A percentile compares a stretch with the other conserved stretches of the same genome.
Conservation (phyloP, 2,329 filamentous ascomycete genomes). For the Stachybotrys chlorohalonatus region DNA sequence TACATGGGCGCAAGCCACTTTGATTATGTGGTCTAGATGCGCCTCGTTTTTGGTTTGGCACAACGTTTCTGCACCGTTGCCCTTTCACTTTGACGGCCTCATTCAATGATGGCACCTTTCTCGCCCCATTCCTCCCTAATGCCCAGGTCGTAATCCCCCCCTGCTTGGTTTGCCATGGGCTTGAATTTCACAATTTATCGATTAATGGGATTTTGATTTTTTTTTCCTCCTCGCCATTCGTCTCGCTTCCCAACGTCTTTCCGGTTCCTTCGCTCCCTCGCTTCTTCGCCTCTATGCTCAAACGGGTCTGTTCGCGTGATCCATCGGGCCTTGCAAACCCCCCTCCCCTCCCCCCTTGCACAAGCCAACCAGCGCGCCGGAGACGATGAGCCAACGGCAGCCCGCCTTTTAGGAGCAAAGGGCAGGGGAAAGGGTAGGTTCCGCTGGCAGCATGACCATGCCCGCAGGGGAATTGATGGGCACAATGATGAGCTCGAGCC, state of each 20-base stretch:
- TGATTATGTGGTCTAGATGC: not conserved
- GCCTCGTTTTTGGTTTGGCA: not conserved
- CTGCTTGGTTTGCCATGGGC: not conserved
- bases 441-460: not conserved
- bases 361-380: not conserved
- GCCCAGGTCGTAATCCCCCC: not conserved
- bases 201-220: no score
- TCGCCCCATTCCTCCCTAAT: not conserved
- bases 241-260: no score
- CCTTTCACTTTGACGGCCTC: no score
- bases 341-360: not conserved
- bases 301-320: not conserved
- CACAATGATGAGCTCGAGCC: not conserved
- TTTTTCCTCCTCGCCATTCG: no score
- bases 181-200: no score
- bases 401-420: not conserved
- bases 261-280: not conserved
- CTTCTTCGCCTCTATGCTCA: not conserved
- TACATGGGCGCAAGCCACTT: not conserved
- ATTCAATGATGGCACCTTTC: not conserved
- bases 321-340: not conserved
- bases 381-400: not conserved
- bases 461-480: not conserved
- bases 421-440: not conserved
- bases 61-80: not conserved